Base-by-base conservation (phyloP, 2,329 filamentous ascomycete genomes). In the Ophiostoma quercus region DNA sequence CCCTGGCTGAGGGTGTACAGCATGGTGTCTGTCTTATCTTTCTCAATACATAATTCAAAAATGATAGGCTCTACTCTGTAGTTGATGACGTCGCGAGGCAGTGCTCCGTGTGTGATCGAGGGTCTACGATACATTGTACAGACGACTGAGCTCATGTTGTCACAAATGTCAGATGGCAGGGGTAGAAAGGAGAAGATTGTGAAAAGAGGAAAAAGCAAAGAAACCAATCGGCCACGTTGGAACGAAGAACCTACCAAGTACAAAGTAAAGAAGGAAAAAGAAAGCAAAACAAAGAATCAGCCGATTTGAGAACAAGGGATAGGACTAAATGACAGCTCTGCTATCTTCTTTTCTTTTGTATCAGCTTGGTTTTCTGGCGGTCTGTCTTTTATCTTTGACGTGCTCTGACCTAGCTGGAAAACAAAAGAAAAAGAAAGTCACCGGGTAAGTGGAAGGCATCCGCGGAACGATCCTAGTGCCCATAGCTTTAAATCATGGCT, bases 371-470 rank as follows among this genome's bases (percentile, higher is more conserved):
- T 34, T 14, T 41, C 39, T 41, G 39, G 39, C 39, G 39, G 39
- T 14, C 39, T 41, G 39, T 41, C 39, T 41, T 34, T 34, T 34
- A 34, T 34, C 2, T 8, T 34, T 34, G 34, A 34, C n/a, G n/a
- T n/a, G n/a, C n/a, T n/a, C n/a, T n/a, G n/a, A n/a, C n/a, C n/a
- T n/a, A n/a, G n/a, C n/a, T n/a, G n/a, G n/a, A n/a, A n/a, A n/a
- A n/a, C n/a, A n/a, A n/a, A 43, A 34, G 34, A 41, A 34, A 34
- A 16, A 57, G 9, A 25, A 16, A 3, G 4, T 9, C 62, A 37
- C 51, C 67, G 69, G 69, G 62, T 71, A 71, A 67, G 67, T 68
- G 62, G 51, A 67, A 69, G 69, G 16, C 39, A 54, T 71, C 67
- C 67, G 69, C 63, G 62, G 67, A 68, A 67, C 69, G 62, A 57